Conservation (phyloP, 2,329 filamentous ascomycete species). For the Elsinoe australis region DNA sequence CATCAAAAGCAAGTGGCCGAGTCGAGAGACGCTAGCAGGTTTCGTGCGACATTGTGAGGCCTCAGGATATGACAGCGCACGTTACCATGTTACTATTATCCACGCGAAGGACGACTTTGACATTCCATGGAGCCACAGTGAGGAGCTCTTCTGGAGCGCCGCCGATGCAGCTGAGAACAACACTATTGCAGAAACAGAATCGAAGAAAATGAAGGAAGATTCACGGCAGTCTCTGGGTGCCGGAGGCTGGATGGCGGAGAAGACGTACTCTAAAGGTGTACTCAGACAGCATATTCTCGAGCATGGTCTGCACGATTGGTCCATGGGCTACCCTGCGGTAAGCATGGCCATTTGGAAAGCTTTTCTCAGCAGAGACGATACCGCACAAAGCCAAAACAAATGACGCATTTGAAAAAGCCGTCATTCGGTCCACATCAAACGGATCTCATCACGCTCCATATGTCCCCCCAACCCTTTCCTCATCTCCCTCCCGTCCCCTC, state of each 20-base stretch:
- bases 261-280: conserved; percentile 40
- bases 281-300: conserved; percentile 50
- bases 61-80: conserved; percentile 17
- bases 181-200: conserved; percentile 38
- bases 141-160: conserved; percentile 48
- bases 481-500: conserved; percentile 24
- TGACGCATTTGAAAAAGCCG: not conserved
- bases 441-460: not conserved
- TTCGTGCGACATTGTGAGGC: conserved; percentile 37
- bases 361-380: not conserved
- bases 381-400: not conserved
- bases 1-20: conserved; percentile 46
- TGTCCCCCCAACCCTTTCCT: not conserved
- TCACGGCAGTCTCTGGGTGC: conserved; percentile 38
- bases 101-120: conserved; percentile 48
- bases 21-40: conserved; percentile 41
- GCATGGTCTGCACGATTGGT: conserved; percentile 50
- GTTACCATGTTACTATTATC: conserved; percentile 43
- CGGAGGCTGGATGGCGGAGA: conserved; percentile 46
- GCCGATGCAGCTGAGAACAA: conserved; percentile 41
- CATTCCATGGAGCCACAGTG: conserved; percentile 45
- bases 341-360: conserved; percentile 39
- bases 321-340: conserved; percentile 52
- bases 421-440: not conserved
- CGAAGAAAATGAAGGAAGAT: conserved; percentile 40